phyloP scores from a whole-genome alignment of 2,329 filamentous ascomycete genomes.

The Knoxdaviesia capensis region DNA sequence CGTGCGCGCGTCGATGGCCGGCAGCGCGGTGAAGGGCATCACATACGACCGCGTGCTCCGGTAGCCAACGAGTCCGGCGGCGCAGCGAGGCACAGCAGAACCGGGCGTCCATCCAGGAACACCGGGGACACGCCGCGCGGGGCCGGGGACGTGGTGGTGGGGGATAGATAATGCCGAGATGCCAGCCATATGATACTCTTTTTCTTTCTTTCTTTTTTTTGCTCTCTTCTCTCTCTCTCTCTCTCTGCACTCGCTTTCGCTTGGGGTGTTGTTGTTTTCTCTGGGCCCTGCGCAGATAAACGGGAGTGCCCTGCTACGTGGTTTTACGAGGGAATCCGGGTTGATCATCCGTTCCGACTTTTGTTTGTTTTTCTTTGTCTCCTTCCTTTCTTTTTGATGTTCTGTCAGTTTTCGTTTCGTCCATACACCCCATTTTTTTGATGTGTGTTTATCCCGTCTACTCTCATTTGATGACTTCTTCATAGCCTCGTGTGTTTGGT shows the following conservation, averaged over 20 bases:
- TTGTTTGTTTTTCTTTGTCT: constrained; percentile 1
- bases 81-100: background rate
- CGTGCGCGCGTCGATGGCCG: constrained; percentile 65
- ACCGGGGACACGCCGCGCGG: background rate
- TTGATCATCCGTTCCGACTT: background rate
- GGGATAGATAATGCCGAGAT: background rate
- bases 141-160: background rate
- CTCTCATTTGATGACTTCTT: constrained; percentile 4
- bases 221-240: background rate
- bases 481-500: constrained; percentile 2
- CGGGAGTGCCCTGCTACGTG: too few species aligned
- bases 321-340: too few species aligned
- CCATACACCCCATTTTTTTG: constrained; percentile 2
- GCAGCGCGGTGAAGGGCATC: constrained; percentile 53
- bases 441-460: constrained; percentile 2
- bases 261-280: background rate
- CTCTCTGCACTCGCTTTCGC: background rate
- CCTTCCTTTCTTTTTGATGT: background rate
- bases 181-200: background rate
- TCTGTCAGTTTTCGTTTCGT: background rate
- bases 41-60: constrained; percentile 63
- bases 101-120: background rate
- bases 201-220: background rate
- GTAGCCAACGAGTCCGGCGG: constrained; percentile 16
- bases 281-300: background rate